These are phyloP conservation scores for Hypoxylon intermedium DNA, from an alignment of 495 filamentous ascomycete species.

Conservation along the genomic window DNA sequence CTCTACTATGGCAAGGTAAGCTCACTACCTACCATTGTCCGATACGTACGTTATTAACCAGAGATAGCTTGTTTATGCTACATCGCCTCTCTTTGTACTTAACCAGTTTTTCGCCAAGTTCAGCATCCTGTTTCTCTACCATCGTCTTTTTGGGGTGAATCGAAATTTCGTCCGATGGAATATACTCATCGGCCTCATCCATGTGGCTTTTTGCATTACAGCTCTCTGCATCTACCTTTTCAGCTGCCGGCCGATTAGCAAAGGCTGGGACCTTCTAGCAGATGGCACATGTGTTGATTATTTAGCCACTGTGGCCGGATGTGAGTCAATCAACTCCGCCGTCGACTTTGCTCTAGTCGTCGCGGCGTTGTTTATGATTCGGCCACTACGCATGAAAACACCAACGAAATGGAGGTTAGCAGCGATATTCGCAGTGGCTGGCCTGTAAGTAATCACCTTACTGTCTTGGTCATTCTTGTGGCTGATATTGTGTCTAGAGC, in stretches of 20 bases:
- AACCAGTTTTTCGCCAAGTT: slow-evolving; percentile 16
- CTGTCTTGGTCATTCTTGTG: neutral
- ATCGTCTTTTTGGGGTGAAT: slow-evolving; percentile 31
- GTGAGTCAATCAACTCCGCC: slow-evolving; percentile 17
- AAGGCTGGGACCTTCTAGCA: neutral
- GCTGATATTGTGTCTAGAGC: neutral
- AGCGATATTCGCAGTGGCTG: slow-evolving; percentile 17
- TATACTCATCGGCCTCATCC: neutral
- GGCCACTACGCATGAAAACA: neutral
- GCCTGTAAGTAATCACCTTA: slow-evolving; percentile 14
- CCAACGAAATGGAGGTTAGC: slow-evolving; percentile 22
- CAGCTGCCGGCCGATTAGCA: slow-evolving; percentile 5
- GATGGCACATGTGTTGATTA: slow-evolving; percentile 1
- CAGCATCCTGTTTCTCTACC: slow-evolving; percentile 26
- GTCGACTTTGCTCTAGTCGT: slow-evolving; percentile 31
- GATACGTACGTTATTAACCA: neutral
- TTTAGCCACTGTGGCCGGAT: neutral
- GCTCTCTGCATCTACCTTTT: neutral
- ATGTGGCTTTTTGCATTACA: neutral
- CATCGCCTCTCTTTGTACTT: neutral
- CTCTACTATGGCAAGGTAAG: neutral
- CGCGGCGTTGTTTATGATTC: slow-evolving; percentile 15
- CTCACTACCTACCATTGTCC: neutral
- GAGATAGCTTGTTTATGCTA: neutral
- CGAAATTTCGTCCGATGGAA: slow-evolving; percentile 13